phyloP scores from a whole-genome alignment of 352 stramenopile species.

The Saprolegnia parasitica region DNA sequence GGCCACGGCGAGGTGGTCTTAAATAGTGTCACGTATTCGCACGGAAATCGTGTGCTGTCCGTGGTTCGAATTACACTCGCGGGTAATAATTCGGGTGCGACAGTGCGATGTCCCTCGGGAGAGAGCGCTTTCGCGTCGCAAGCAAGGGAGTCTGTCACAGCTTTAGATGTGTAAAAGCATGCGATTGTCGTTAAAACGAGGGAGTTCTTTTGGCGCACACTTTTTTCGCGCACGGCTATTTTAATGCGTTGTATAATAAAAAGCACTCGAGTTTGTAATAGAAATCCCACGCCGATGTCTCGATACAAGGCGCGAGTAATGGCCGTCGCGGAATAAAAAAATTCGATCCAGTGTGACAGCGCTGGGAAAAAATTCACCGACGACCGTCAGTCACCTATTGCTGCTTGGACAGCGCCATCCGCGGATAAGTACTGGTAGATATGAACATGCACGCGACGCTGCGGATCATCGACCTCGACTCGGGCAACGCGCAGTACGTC shows the following conservation, averaged over 20 bases:
- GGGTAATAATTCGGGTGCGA: not conserved
- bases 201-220: conserved; percentile 2
- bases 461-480: conserved; percentile 80
- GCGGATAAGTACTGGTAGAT: not conserved
- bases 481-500: conserved; percentile 67
- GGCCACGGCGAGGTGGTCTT: too few relatives aligned
- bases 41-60: not conserved
- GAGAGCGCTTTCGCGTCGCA: not conserved
- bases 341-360: not conserved
- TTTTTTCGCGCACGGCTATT: conserved; percentile 9
- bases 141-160: not conserved
- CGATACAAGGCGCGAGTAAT: conserved; percentile 2
- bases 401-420: not conserved
- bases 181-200: conserved; percentile 4
- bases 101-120: not conserved
- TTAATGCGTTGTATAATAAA: not conserved
- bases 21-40: too few relatives aligned
- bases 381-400: not conserved
- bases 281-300: not conserved
- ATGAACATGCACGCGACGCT: conserved; percentile 16
- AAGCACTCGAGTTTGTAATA: not conserved
- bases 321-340: not conserved
- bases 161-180: not conserved
- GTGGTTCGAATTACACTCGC: conserved; percentile 7
- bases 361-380: not conserved